Base-by-base conservation (phyloP, 148 eudicot species). In the Vaccinium macrocarpon region DNA sequence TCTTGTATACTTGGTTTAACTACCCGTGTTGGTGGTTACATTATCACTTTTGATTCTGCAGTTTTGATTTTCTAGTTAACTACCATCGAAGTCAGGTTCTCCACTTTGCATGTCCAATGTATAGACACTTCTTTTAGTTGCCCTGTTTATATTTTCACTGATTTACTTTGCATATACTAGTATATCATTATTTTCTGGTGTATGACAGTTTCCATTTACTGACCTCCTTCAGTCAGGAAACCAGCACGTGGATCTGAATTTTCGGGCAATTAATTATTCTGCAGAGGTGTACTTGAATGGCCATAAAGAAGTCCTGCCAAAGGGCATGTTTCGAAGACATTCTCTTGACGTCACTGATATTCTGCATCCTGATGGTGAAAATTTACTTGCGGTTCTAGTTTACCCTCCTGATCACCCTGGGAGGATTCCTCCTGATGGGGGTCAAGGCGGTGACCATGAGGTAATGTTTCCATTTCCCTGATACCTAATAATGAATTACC, bases 391-490 rank as follows among this genome's bases (percentile, higher is more conserved):
- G 82, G 98, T 97, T 83, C 85, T 97, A 62, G 95, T 97, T 90
- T 85, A 95, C 84, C 99, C 99, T 87, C 99, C 99, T 88, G 99
- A 97, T 88, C 96, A 97, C 87, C 99, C 99, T 62, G 99, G 99
- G 38, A 91, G 21, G 82, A 97, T 97, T 79, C 99, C 98, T 32
- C 88, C 94, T 14, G 75, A 90, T 56, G 99, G 99, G 38, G 99
- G 99, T 72, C 99, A 97, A 88, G 99, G 99, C 59, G 99, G 99
- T 84, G 99, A 96, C 89, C 99, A 96, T 81, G 96, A 95, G 98
- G 99, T 93, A 91, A 27, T 79, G 66, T 27, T 21, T 85, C 61
- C 14, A 38, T 72, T 57, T 75, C 78, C 76, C n/a, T 62, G 48
- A 50, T 42, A 23, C 55, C 78, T 72, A 77, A 53, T 77, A 25